Evolutionary conservation across 768 basidiomycete species (phyloP), one percentile per base, ranked within the genome.

Genomic region (Lentinula aciculospora): DNA sequence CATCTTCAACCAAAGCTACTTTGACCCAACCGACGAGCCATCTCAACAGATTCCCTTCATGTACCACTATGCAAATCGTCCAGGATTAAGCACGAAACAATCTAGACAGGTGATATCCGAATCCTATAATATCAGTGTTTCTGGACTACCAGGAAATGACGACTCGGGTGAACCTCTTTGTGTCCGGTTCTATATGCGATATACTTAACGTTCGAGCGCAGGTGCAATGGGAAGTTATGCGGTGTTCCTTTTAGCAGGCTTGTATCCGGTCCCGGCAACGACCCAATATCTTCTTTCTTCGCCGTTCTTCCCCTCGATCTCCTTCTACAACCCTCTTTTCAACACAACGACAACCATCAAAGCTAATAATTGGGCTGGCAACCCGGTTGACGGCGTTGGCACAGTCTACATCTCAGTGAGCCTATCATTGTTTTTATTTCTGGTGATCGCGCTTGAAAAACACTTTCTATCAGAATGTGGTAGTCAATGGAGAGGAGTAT

Each of bases 31-130:
- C 8, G 76, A 86, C 63, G 85, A 86, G 62, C 84, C 84, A 0
- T 84, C 83, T 2, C 82, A 84, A 61, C 83, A 85, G 61, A 85
- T 86, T 62, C 84, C 84, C 0, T 84, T 78, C 67, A 85, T 85
- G 84, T 85, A 85, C 62, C 84, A 86, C 68, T 86, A 86, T 61
- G 84, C 81, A 2, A 78, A 85, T 65, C 71, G 73, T 2, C 84
- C 85, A 0, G 83, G 82, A 2, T 65, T 80, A 19, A 85, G 82
- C 65, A 83, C 82, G 2, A 80, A 81, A 62, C 69, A 78, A 17
- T 78, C 82, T 29, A 68, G 84, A 27, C 77, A 82, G 63, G 73
- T 80, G n/a, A 79, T 85, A 50, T 74, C 81, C 1, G 65, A 78
- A 57, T 79, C 70, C 64, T 85, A 79, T 72, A 85, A 83, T 62